Evolutionary conservation across 352 stramenopile genomes (phyloP).

Genomic region (Pilasporangium apinafurcum): DNA sequence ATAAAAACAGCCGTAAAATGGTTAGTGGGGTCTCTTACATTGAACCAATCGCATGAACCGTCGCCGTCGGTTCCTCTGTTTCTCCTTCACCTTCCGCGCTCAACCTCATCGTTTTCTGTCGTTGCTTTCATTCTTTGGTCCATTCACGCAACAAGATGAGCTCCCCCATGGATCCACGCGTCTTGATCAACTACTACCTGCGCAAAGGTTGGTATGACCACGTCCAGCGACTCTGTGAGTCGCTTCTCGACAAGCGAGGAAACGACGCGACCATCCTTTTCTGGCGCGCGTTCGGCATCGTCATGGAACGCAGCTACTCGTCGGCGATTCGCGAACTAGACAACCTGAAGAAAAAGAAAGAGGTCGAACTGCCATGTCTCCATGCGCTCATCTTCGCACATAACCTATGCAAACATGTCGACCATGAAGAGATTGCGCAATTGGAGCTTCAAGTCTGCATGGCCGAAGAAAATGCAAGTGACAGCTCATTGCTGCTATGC

Average conservation of each 20-base stretch:
- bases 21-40: too few relatives aligned
- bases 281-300: conserved; percentile 82
- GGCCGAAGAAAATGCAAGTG: conserved; percentile 61
- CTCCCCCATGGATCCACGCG: conserved; percentile 40
- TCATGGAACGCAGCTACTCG: conserved; percentile 67
- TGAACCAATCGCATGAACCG: too few relatives aligned
- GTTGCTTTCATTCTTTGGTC: too few relatives aligned
- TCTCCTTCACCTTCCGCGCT: too few relatives aligned
- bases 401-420: conserved; percentile 68
- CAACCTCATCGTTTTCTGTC: too few relatives aligned
- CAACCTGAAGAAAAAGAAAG: conserved; percentile 66
- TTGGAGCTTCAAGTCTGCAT: conserved; percentile 76
- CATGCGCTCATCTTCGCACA: conserved; percentile 76
- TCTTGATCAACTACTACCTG: conserved; percentile 86
- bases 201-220: conserved; percentile 86
- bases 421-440: conserved; percentile 74
- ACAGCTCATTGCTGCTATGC: conserved; percentile 51
- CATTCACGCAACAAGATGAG: too few relatives aligned
- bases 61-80: too few relatives aligned
- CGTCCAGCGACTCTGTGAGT: conserved; percentile 75
- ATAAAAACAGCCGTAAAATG: too few relatives aligned
- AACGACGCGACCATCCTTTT: conserved; percentile 78
- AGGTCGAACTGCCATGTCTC: conserved; percentile 75
- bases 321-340: conserved; percentile 85
- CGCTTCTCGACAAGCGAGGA: conserved; percentile 75